Base-by-base conservation (phyloP, 345 rosid species). In the Microthlaspi erraticum region DNA sequence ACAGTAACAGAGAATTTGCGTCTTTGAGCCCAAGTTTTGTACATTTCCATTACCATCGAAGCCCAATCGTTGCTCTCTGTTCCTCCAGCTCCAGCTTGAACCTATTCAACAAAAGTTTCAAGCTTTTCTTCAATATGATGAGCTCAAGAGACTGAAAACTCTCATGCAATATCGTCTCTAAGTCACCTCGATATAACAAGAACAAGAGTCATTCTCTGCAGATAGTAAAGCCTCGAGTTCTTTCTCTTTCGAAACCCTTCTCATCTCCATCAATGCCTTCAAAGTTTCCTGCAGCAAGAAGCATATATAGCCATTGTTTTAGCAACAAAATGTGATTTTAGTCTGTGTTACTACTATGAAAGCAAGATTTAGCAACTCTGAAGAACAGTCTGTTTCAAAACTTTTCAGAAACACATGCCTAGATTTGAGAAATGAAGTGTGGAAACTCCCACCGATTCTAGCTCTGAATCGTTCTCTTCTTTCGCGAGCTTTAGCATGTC, bases 41-140 rank as follows among this genome's bases (percentile, higher is more conserved):
- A 91, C 97, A 94, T 94, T 71, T 91, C 84, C 90, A 94, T 86
- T 26, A 94, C 93, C 96, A 91, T 94, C 32, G 89, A 75, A 31
- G 97, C 99, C 96, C 97, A 94, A 80, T 94, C 97, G 80, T 86
- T 94, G 84, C 99, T 89, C 78, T 94, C 99, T 12, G 99, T 94
- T 71, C 99, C 97, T 32, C 99, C 99, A 18, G 95, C 97, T 74
- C 99, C 97, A 43, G 95, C 96, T 82, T 94, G 99, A 43, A 94
- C 97, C 99, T 91, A 71, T 70, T 17, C 17, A 51, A 26, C 33
- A 5, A 49, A 14, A 38, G 11, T 4, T 43, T 33, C 17, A 8
- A 29, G n/a, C 48, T 29, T 63, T 63, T 48, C 5, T n/a, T n/a
- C n/a, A 46, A 61, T 23, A 68, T 3, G 18, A 44, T n/a, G n/a